Conservation (phyloP, 2,329 filamentous ascomycete genomes). For the Phyllosticta capitalensis region DNA sequence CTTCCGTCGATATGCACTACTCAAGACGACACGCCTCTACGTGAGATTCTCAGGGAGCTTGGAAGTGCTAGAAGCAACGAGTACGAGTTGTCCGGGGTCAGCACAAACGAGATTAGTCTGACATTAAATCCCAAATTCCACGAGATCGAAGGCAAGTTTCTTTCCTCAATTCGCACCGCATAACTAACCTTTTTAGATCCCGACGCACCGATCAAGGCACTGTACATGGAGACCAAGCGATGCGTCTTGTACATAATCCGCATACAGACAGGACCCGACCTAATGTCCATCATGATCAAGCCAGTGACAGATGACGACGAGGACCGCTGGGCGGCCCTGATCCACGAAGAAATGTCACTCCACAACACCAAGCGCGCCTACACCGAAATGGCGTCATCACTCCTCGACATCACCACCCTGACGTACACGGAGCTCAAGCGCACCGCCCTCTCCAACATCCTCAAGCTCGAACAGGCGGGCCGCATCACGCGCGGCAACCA, state of each 20-base stretch:
- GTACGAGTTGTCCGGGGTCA: conserved; percentile 79
- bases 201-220: conserved; percentile 78
- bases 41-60: conserved; percentile 85
- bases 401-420: conserved; percentile 83
- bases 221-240: conserved; percentile 98
- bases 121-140: conserved; percentile 84
- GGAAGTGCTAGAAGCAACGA: conserved; percentile 96
- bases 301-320: conserved; percentile 82
- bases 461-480: conserved; percentile 76
- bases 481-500: conserved; percentile 79
- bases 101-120: conserved; percentile 81
- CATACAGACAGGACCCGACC: conserved; percentile 79
- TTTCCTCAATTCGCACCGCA: not conserved
- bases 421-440: conserved; percentile 88
- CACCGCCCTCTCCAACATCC: conserved; percentile 86
- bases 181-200: conserved; percentile 52
- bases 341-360: conserved; percentile 65
- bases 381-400: conserved; percentile 38
- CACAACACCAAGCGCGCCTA: conserved; percentile 63
- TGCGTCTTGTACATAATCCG: conserved; percentile 97
- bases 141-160: conserved; percentile 58
- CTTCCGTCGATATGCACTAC: conserved; percentile 66
- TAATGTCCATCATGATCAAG: conserved; percentile 93
- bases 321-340: conserved; percentile 70
- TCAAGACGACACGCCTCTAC: conserved; percentile 69